These are phyloP conservation scores for Ogataea saltuana DNA, from an alignment of 805 yeast genomes.

Conservation along the genomic window DNA sequence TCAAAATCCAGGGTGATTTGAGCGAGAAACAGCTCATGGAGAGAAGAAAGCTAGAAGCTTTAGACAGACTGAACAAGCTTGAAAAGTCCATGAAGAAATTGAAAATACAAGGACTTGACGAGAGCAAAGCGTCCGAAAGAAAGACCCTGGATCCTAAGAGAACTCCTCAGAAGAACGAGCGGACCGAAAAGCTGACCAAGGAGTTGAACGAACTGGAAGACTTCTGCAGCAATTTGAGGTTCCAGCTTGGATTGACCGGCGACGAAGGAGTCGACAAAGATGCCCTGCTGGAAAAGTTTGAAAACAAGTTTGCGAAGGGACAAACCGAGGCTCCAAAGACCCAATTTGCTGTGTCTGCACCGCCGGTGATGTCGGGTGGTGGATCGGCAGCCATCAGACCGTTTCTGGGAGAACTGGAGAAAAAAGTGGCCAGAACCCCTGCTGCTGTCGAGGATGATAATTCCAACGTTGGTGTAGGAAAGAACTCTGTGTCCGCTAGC, in stretches of 20 bases:
- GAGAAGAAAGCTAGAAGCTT: conserved; percentile 62
- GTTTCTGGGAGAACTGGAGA: conserved; percentile 53
- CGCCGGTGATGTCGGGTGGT: conserved; percentile 19
- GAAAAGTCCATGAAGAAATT: conserved; percentile 43
- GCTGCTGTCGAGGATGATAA: conserved; percentile 31
- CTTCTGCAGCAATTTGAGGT: conserved; percentile 29
- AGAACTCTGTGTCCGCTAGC: neutral
- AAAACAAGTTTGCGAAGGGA: conserved; percentile 32
- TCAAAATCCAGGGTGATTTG: conserved; percentile 57
- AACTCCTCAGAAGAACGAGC: conserved; percentile 17
- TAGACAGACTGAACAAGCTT: conserved; percentile 70
- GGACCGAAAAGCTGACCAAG: conserved; percentile 22
- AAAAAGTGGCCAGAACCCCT: conserved; percentile 47
- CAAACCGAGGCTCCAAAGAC: conserved; percentile 28
- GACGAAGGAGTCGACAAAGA: conserved; percentile 26
- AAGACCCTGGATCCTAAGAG: conserved; percentile 35
- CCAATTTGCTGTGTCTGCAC: conserved; percentile 24
- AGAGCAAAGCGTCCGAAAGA: conserved; percentile 7
- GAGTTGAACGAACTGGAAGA: conserved; percentile 30
- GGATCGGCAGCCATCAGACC: conserved; percentile 29
- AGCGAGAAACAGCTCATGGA: conserved; percentile 54
- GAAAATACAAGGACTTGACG: conserved; percentile 22
- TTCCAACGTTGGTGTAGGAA: conserved; percentile 3
- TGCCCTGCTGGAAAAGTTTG: conserved; percentile 29
- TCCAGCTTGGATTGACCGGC: conserved; percentile 25